Evolutionary conservation across 176 grass and related monocot genomes (phyloP), one percentile per base, ranked within the genome.

Genomic region (Olyra latifolia): DNA sequence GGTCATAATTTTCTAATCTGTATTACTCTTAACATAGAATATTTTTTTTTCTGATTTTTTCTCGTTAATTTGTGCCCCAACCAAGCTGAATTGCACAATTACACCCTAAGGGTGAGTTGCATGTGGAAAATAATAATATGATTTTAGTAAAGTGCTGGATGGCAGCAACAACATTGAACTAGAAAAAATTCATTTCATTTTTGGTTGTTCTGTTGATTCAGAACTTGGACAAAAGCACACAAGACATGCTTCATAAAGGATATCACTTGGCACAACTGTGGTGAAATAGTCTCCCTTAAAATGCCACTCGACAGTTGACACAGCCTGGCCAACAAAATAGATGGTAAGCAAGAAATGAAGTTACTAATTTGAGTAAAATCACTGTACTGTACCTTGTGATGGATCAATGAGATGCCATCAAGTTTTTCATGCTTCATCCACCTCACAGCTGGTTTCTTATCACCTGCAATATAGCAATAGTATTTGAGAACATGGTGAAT

Each of bases 251-350:
- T 56, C 14, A 54, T 61, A 77, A 82, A 98, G 92, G 96, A 98
- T 98, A 98, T 98, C 96, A 93, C 83, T 91, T 82, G 96, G 96
- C 60, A 91, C 90, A 62, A 98, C 84, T 79, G 96, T 98, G 71
- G 90, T 91, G 65, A 95, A 98, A 82, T 98, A 98, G 75, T 98
- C 96, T 73, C 96, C 95, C 85, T 98, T 98, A 47, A 85, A 90
- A 88, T 98, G 96, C 96, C 96, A 98, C 75, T 95, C 90, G 61
- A 98, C 79, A 73, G 84, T 91, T 81, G 92, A 87, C 60, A 93
- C 96, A 81, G 92, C 76, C 96, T 98, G 86, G 70, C 79, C 28
- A 85, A 79, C 8, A 78, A 87, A 19, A 87, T 61, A 83, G 62
- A 40, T 74, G 60, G 59, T 76, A 80, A 84, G 47, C 12, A 65